phyloP scores from a whole-genome alignment of 106 monocot genomes.

The Xerophyta viscosa region DNA sequence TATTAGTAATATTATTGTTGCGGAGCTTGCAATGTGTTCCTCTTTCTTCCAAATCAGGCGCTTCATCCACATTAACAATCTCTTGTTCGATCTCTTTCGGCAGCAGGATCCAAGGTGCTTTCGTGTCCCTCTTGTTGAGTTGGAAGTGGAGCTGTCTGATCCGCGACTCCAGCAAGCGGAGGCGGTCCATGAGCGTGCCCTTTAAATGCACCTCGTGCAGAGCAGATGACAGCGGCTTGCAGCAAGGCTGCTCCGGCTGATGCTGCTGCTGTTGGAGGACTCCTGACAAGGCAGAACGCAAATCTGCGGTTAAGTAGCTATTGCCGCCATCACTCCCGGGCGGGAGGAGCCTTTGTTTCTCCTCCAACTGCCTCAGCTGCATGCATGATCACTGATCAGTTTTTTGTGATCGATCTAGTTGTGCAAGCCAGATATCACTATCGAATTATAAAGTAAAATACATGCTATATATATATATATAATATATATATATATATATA shows the following conservation, averaged over 20 bases:
- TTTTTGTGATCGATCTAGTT: too few species aligned
- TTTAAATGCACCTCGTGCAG: conserved; percentile 32
- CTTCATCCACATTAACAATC: too few species aligned
- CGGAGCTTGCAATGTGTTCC: background rate
- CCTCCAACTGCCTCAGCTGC: conserved; percentile 69
- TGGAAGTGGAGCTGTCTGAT: conserved; percentile 34
- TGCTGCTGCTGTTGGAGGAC: conserved; percentile 2
- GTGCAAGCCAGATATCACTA: background rate
- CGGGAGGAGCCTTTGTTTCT: conserved; percentile 27
- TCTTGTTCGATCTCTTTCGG: background rate
- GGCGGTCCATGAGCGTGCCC: conserved; percentile 47
- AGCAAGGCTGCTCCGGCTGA: background rate
- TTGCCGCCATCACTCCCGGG: background rate
- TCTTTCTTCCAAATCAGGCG: too few species aligned
- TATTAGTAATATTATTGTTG: background rate
- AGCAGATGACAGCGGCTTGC: conserved; percentile 25
- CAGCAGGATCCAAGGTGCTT: background rate
- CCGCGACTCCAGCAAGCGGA: conserved; percentile 48
- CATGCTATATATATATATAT: too few species aligned
- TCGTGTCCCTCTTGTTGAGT: conserved; percentile 16
- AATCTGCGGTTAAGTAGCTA: conserved; percentile 24
- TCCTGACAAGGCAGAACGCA: background rate
- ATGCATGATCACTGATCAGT: too few species aligned
- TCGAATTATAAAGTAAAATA: background rate
- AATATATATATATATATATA: too few species aligned